Base-by-base conservation (phyloP, 2,329 filamentous ascomycete species). In the Diplodia sapinea region DNA sequence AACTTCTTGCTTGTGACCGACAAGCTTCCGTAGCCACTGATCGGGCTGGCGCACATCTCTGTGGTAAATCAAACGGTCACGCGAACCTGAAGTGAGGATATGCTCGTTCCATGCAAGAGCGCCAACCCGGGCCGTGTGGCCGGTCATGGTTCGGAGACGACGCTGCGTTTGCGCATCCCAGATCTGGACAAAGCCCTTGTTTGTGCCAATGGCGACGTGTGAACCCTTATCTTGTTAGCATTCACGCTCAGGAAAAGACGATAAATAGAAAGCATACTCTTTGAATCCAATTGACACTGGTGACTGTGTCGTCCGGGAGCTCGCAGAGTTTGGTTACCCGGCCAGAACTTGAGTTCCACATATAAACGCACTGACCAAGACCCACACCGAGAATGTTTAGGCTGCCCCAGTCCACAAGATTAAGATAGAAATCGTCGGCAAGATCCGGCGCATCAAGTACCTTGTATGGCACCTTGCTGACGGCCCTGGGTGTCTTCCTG, bases 261-360 rank as follows among this genome's bases (percentile, higher is more conserved):
- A 43, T 4, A 65, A 52, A 15, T 55, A 5, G 38, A 52, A 69
- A 7, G 73, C 82, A 76, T 79, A 86, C 84, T 69, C 95, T 89
- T 80, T 99, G 95, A 73, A 99, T 99, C 95, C 95, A 99, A 67
- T 91, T 96, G 12, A 99, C 95, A 73, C 94, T 97, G 2, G 95
- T 99, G 0, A 99, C 94, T 0, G 90, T 94, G 76, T 99, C 95
- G 73, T 97, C 94, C 71, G 92, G 89, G 13, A 98, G 83, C 55
- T 96, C 94, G 79, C 95, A 98, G 11, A 99, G 86, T 79, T 96
- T 97, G 69, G 93, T 96, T 2, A 99, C 95, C 71, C 91, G 88
- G 70, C 94, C 95, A 8, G 91, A 91, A 72, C 93, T 89, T 4
- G 94, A 95, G 77, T 97, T 97, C 95, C 95, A 99, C 88, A 98